Evolutionary conservation across 495 filamentous ascomycete species (phyloP).

Genomic region (Penicillium paradoxum): DNA sequence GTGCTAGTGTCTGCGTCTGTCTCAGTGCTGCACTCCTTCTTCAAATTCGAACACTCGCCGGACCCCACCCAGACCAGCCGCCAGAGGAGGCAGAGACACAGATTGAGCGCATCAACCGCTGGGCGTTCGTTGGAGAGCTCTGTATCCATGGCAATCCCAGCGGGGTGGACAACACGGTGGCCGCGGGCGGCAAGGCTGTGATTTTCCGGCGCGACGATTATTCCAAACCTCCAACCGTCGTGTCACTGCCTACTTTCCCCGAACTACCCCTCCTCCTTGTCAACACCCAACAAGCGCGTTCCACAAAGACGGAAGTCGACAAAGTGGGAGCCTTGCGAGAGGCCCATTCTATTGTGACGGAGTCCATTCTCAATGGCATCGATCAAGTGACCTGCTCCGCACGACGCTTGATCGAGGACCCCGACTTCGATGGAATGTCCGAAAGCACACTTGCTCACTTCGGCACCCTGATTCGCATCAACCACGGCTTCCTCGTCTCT

Average conservation of each 20-base stretch:
- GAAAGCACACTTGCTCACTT: conserved; percentile 58
- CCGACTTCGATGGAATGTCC: conserved; percentile 56
- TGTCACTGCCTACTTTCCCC: conserved; percentile 76
- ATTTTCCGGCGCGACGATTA: conserved; percentile 81
- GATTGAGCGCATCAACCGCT: conserved; percentile 90
- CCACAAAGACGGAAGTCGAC: conserved; percentile 75
- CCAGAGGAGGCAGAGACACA: conserved; percentile 73
- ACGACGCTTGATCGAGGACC: conserved; percentile 59
- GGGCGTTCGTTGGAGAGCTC: conserved; percentile 96
- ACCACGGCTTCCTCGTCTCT: conserved; percentile 83
- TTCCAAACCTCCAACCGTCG: conserved; percentile 68
- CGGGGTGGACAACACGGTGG: conserved; percentile 96
- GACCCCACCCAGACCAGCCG: conserved; percentile 86
- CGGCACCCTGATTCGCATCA: conserved; percentile 84
- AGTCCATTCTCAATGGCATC: conserved; percentile 74
- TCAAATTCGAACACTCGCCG: conserved; percentile 80
- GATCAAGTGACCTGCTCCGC: conserved; percentile 74
- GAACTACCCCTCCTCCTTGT: conserved; percentile 86
- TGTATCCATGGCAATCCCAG: conserved; percentile 96
- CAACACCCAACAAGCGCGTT: conserved; percentile 77
- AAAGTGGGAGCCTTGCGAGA: conserved; percentile 73
- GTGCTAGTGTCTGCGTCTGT: conserved; percentile 88
- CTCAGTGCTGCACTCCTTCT: conserved; percentile 79
- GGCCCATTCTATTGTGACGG: conserved; percentile 65
- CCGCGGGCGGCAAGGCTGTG: conserved; percentile 86